Base-by-base conservation (phyloP, 805 yeast species). In the Candida succiphila region DNA sequence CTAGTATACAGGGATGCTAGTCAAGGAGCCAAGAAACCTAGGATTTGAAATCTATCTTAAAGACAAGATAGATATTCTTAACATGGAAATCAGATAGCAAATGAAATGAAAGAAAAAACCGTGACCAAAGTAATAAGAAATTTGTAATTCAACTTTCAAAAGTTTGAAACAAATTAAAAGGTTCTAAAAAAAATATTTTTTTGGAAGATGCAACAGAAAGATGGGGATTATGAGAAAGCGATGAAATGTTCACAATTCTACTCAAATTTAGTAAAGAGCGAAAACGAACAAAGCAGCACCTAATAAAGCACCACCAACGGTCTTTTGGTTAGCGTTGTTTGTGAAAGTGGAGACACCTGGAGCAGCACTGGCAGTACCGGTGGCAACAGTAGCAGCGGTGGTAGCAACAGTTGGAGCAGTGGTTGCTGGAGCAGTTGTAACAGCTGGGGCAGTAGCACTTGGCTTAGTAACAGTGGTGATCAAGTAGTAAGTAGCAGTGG, bases 181-280 rank as follows among this genome's bases (percentile, higher is more conserved):
- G 17, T 18, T 25, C 5, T n/a, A n/a, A n/a, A n/a, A n/a, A n/a
- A n/a, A n/a, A n/a, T n/a, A n/a, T n/a, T n/a, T n/a, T n/a, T n/a
- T n/a, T n/a, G n/a, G n/a, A n/a, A n/a, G n/a, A n/a, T n/a, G n/a
- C n/a, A n/a, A n/a, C n/a, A n/a, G n/a, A n/a, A n/a, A n/a, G n/a
- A n/a, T n/a, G n/a, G n/a, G n/a, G n/a, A n/a, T n/a, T n/a, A n/a
- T n/a, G n/a, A n/a, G n/a, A n/a, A n/a, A n/a, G n/a, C n/a, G n/a
- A n/a, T n/a, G n/a, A n/a, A n/a, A n/a, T n/a, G n/a, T n/a, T n/a
- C n/a, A n/a, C n/a, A n/a, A n/a, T n/a, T n/a, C n/a, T n/a, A n/a
- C n/a, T n/a, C n/a, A n/a, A n/a, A n/a, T n/a, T n/a, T 35, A 37
- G 44, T 46, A 38, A 35, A 48, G 40, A 32, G 46, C 52, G 33